Evolutionary conservation across 1,139 yeast genomes (phyloP).

Genomic region (Candida smagusa): DNA sequence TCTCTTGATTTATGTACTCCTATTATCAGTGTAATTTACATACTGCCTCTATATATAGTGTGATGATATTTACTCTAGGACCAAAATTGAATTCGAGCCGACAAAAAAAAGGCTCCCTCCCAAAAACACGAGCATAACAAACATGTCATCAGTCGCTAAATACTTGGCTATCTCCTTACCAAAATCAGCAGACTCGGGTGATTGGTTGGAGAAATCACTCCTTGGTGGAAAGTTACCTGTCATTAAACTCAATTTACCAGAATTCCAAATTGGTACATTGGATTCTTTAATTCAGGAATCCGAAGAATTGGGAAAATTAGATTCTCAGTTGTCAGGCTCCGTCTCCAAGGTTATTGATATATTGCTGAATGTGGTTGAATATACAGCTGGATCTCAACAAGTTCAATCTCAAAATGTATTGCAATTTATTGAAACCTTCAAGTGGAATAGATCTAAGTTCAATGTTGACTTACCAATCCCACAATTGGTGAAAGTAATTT

Average conservation of each 20-base stretch:
- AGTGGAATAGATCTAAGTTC: conserved; percentile 86
- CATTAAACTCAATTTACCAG: conserved; percentile 63
- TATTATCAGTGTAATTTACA: no score
- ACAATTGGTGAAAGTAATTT: conserved; percentile 65
- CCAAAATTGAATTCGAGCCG: no score
- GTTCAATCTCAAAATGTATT: conserved; percentile 49
- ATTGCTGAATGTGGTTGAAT: conserved; percentile 50
- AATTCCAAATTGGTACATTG: conserved; percentile 89
- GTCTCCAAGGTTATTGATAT: conserved; percentile 76
- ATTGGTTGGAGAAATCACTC: conserved; percentile 44
- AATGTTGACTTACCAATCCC: conserved; percentile 80
- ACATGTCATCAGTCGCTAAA: conserved; percentile 22
- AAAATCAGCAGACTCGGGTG: conserved; percentile 41
- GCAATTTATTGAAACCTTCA: conserved; percentile 67
- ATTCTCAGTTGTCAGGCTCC: conserved; percentile 66
- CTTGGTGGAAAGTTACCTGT: conserved; percentile 43
- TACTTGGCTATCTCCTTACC: conserved; percentile 55
- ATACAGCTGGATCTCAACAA: conserved; percentile 20
- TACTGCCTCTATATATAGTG: no score
- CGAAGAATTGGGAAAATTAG: conserved; percentile 83
- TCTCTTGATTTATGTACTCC: no score
- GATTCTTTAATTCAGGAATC: conserved; percentile 88
- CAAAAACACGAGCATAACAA: background rate
- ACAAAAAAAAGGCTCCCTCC: background rate
- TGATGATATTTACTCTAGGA: no score